A percentile compares a stretch with the other conserved stretches of the same genome.
Conservation (phyloP, 1,139 yeast genomes). For the Arxiozyma slooffiae region DNA sequence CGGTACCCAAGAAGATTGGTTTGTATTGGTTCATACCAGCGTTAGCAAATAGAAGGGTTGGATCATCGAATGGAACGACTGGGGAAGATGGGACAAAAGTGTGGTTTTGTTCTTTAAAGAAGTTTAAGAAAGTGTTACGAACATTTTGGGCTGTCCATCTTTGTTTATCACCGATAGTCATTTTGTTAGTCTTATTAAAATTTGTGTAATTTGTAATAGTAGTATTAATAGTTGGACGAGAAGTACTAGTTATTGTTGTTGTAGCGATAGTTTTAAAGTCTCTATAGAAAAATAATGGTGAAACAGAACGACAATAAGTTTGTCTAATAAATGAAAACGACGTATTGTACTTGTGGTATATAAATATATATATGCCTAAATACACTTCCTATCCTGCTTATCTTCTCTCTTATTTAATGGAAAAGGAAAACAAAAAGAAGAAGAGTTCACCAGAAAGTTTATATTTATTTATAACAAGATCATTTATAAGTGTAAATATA, state of each 20-base stretch:
- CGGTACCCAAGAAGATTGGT: slow-evolving; percentile 93
- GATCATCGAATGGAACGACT: slow-evolving; percentile 95
- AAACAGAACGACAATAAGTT: background rate
- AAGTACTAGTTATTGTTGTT: background rate
- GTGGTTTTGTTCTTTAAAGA: slow-evolving; percentile 60
- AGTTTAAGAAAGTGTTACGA: slow-evolving; percentile 78
- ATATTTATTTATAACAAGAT: background rate
- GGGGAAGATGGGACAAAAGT: slow-evolving; percentile 85
- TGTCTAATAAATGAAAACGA: background rate
- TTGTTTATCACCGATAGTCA: slow-evolving; percentile 30
- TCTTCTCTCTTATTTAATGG: no score
- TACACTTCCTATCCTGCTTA: background rate
- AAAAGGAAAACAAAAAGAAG: background rate
- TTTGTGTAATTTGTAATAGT: background rate
- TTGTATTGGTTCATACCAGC: slow-evolving; percentile 99
- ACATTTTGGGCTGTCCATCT: slow-evolving; percentile 67
- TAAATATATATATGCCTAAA: no score
- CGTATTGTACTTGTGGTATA: background rate
- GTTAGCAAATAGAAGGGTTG: slow-evolving; percentile 87
- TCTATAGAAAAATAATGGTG: background rate
- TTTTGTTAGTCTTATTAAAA: slow-evolving; percentile 3
- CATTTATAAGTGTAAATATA: background rate
- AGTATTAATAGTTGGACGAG: background rate
- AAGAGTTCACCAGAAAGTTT: background rate
- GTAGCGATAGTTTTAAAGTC: background rate